Evolutionary conservation across 192 early-diverging fungal genomes (phyloP), one percentile per base, ranked within the genome.

Genomic region (Obelidium mucronatum): DNA sequence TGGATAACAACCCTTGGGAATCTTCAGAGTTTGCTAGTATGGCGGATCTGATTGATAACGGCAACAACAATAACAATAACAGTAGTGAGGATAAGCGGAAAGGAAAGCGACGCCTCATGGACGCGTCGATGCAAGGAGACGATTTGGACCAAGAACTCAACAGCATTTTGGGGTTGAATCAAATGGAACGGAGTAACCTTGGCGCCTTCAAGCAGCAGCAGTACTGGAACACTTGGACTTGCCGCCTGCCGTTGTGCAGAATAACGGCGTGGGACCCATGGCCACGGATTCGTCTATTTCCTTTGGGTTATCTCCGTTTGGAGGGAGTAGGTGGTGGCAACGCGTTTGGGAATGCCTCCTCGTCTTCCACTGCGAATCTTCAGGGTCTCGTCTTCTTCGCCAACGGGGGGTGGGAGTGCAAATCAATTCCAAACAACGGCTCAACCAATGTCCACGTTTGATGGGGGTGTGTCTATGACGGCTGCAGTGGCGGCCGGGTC

Each of bases 1-100:
- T 77, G 39, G 59, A 56, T 1, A 11, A 19, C 37, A 44, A 34
- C 35, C n/a, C 24, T 1, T 37, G 61, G 75, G 75, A 28, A 2
- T 37, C 70, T 36, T 26, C 28, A 5, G 22, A 5, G 6, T 6
- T 19, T 36, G 33, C 37, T 11, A 64, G 13, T 33, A 15, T 15
- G 19, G 13, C 13, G 36, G 37, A 64, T 24, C 5, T 33, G 33
- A 22, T n/a, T 64, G 33, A 13, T 2, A 26, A 36, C 17, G 24
- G 13, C 13, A 35, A 39, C 62, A 30, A 11, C 31, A 64, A 19
- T 39, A n/a, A n/a, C n/a, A n/a, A n/a, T n/a, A n/a, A n/a, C n/a
- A n/a, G n/a, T n/a, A n/a, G n/a, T 26, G 17, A 19, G 58, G 66
- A 24, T 51, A 24, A 24, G 3, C 40, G 26, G 17, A 67, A 67